Percentiles rank a stretch among this genome's conserved stretches.
Evolutionary conservation across 306 rosid species (phyloP).

Genomic region (Citrullus mucosospermus): DNA sequence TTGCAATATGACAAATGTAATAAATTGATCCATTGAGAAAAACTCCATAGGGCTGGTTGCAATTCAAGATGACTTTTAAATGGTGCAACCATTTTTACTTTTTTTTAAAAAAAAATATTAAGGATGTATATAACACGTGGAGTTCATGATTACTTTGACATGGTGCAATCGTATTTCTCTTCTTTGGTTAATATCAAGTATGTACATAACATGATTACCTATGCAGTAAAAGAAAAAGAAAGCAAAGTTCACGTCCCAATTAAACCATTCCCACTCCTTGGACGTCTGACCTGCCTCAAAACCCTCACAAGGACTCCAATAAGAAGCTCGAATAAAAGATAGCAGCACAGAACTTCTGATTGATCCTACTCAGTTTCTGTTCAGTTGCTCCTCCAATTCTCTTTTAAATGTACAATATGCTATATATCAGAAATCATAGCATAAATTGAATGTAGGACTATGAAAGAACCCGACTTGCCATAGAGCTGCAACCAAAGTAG

Average conservation of each 20-base stretch:
- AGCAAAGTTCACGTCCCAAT: slow-evolving; percentile 33
- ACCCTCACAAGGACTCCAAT: slow-evolving; percentile 32
- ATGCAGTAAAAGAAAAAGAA: slow-evolving; percentile 19
- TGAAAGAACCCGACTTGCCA: neutral
- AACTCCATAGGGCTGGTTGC: neutral
- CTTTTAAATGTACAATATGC: neutral
- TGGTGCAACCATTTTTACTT: neutral
- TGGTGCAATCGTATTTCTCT: neutral
- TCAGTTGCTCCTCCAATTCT: neutral
- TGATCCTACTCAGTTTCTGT: slow-evolving; percentile 13
- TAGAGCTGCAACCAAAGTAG: neutral
- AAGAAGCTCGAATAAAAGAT: slow-evolving; percentile 30
- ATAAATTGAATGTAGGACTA: slow-evolving; percentile 4
- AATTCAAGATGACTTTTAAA: neutral
- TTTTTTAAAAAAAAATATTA: neutral
- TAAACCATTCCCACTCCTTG: slow-evolving; percentile 23
- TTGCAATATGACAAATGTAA: neutral
- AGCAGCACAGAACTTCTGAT: slow-evolving; percentile 16
- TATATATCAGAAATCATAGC: neutral
- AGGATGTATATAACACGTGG: neutral
- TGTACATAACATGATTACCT: slow-evolving; percentile 5
- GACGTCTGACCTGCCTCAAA: slow-evolving; percentile 30
- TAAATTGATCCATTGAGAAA: neutral
- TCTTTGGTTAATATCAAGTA: neutral
- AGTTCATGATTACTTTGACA: neutral